These are phyloP conservation scores for Helicocarpus griseus DNA, from an alignment of 2,329 filamentous ascomycete species.

Conservation along the genomic window DNA sequence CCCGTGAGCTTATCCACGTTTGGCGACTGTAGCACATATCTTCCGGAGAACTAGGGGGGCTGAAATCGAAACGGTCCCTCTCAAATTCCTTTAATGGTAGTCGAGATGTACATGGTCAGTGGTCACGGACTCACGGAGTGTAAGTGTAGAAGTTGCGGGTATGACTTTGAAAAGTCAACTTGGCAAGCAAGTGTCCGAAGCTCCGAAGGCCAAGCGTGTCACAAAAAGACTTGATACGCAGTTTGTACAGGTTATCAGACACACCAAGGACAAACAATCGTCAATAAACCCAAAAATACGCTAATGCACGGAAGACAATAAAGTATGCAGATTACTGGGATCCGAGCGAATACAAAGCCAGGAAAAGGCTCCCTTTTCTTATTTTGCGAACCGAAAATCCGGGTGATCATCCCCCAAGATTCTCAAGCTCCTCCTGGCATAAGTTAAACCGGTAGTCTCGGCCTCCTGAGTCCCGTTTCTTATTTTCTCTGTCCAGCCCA, in stretches of 20 bases:
- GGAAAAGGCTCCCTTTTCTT: not conserved
- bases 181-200: not conserved
- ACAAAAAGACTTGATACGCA: too few relatives aligned
- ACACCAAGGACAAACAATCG: not conserved
- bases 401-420: constrained; percentile 33
- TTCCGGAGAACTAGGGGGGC: not conserved
- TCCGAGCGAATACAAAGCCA: not conserved
- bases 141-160: too few relatives aligned
- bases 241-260: not conserved
- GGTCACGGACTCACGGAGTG: too few relatives aligned
- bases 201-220: too few relatives aligned
- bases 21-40: not conserved
- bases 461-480: constrained; percentile 24
- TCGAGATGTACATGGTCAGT: not conserved
- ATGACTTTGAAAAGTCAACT: not conserved
- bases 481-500: constrained; percentile 28
- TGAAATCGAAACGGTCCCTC: not conserved
- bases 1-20: not conserved
- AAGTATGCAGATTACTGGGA: not conserved
- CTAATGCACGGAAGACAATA: not conserved
- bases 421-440: constrained; percentile 25
- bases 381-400: constrained; percentile 28
- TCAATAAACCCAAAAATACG: not conserved
- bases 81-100: not conserved
- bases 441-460: constrained; percentile 27